These are phyloP conservation scores for Acrocalymma vagum DNA, from an alignment of 2,329 filamentous ascomycete genomes.

Conservation along the genomic window DNA sequence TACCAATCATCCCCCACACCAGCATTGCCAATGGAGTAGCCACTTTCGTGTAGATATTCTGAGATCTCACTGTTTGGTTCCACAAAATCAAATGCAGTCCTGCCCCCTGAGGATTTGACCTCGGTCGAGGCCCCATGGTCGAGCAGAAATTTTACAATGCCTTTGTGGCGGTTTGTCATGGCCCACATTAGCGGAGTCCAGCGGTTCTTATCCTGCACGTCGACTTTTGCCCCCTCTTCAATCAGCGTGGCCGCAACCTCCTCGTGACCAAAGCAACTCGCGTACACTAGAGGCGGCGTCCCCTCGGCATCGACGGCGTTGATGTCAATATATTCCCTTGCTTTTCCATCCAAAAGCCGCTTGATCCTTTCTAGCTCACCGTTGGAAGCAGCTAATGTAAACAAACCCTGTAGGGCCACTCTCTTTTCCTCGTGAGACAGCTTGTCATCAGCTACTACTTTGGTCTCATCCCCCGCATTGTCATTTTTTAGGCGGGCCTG, in stretches of 20 bases:
- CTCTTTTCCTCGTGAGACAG: conserved; percentile 80
- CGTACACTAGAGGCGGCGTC: conserved; percentile 95
- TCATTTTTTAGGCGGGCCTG: conserved; percentile 86
- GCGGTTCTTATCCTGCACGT: conserved; percentile 93
- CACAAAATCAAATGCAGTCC: conserved; percentile 95
- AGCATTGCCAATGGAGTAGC: conserved; percentile 85
- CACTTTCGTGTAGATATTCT: conserved; percentile 92
- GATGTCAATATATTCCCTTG: conserved; percentile 80
- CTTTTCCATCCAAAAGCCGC: conserved; percentile 77
- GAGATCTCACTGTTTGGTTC: conserved; percentile 96
- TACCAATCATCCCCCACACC: conserved; percentile 92
- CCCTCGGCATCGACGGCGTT: conserved; percentile 93
- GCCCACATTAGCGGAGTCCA: conserved; percentile 99
- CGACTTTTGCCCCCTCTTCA: conserved; percentile 85
- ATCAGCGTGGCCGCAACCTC: conserved; percentile 85
- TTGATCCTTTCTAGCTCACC: conserved; percentile 85
- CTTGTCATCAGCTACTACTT: conserved; percentile 77
- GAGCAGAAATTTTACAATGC: conserved; percentile 89
- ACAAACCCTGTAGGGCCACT: conserved; percentile 80
- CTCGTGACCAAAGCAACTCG: conserved; percentile 97
- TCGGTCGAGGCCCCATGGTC: conserved; percentile 96
- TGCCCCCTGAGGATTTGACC: conserved; percentile 90
- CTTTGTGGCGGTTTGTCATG: conserved; percentile 98
- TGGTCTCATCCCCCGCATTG: conserved; percentile 76
- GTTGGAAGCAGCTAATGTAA: conserved; percentile 97